Evolutionary conservation across 2,329 filamentous ascomycete genomes (phyloP).

Genomic region (Ramularia endophylla): DNA sequence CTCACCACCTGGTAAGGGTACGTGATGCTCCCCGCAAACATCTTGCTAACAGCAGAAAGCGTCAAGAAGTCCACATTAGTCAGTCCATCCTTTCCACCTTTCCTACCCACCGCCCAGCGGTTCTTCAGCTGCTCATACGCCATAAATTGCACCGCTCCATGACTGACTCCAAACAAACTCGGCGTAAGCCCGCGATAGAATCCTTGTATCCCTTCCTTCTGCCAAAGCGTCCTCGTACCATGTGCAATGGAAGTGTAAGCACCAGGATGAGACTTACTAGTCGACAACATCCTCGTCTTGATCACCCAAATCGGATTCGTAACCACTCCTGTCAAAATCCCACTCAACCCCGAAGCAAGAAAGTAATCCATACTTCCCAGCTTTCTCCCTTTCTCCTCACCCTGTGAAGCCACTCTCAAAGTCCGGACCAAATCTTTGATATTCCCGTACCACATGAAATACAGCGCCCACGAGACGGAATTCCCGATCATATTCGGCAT

Average conservation of each 20-base stretch:
- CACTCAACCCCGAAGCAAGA: conserved; percentile 62
- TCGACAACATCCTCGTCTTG: conserved; percentile 94
- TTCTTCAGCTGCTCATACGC: conserved; percentile 76
- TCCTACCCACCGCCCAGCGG: conserved; percentile 45
- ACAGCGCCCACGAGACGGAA: conserved; percentile 81
- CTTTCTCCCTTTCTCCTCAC: conserved; percentile 29
- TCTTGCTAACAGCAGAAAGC: conserved; percentile 74
- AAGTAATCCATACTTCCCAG: conserved; percentile 71
- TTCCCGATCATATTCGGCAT: conserved; percentile 89
- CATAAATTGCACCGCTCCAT: conserved; percentile 93
- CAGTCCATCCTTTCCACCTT: conserved; percentile 41
- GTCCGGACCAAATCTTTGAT: conserved; percentile 50
- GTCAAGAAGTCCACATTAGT: conserved; percentile 72
- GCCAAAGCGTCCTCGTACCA: conserved; percentile 62
- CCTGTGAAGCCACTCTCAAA: conserved; percentile 28
- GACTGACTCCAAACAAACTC: conserved; percentile 77
- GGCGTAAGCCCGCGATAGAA: conserved; percentile 86
- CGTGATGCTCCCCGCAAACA: conserved; percentile 81
- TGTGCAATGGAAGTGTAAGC: conserved; percentile 75
- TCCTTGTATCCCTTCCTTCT: conserved; percentile 66
- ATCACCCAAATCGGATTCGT: conserved; percentile 98
- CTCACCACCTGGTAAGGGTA: conserved; percentile 95
- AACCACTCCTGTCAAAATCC: conserved; percentile 68
- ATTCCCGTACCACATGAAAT: conserved; percentile 71
- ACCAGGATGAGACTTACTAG: conserved; percentile 64